Percentiles rank a stretch among this genome's conserved stretches.
Conservation (phyloP, 2,329 filamentous ascomycete species). For the Colletotrichum musicola region DNA sequence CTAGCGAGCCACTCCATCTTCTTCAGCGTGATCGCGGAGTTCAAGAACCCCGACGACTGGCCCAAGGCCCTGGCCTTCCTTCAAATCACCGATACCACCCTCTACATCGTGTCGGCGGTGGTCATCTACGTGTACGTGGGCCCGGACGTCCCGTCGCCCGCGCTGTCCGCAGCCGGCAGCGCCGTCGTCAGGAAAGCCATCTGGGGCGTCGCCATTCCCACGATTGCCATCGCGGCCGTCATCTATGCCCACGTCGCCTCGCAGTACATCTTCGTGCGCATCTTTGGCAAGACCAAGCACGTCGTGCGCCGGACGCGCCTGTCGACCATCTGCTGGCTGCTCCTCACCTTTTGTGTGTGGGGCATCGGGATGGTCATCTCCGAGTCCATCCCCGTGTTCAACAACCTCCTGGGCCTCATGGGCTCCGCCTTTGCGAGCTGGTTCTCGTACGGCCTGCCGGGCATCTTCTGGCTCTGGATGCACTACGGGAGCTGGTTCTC, state of each 20-base stretch:
- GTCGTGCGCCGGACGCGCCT: conserved; percentile 62
- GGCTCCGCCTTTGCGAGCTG: conserved; percentile 74
- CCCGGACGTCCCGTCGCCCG: conserved; percentile 71
- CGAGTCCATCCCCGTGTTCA: conserved; percentile 77
- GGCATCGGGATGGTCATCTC: conserved; percentile 75
- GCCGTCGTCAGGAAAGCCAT: conserved; percentile 71
- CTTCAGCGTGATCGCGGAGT: conserved; percentile 74
- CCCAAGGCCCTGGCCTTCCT: conserved; percentile 61
- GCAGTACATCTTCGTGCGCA: conserved; percentile 74
- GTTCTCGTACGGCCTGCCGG: conserved; percentile 70
- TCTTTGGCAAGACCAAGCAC: conserved; percentile 71
- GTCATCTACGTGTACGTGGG: conserved; percentile 78
- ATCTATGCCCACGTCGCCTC: conserved; percentile 76
- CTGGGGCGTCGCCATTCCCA: conserved; percentile 77
- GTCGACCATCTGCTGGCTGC: conserved; percentile 69
- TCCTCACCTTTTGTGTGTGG: conserved; percentile 68
- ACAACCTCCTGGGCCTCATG: conserved; percentile 73
- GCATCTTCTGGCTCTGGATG: conserved; percentile 62
- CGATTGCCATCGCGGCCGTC: conserved; percentile 78
- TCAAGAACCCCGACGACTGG: conserved; percentile 71
- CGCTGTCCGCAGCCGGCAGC: conserved; percentile 70
- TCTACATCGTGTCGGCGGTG: conserved; percentile 74
- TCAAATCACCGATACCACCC: conserved; percentile 68
- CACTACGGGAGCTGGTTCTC: conserved; percentile 56
- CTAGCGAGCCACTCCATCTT: conserved; percentile 72